Percentiles rank a stretch among this genome's conserved stretches.
phyloP scores from a whole-genome alignment of 352 stramenopile genomes.

The Pythium brassicae region DNA sequence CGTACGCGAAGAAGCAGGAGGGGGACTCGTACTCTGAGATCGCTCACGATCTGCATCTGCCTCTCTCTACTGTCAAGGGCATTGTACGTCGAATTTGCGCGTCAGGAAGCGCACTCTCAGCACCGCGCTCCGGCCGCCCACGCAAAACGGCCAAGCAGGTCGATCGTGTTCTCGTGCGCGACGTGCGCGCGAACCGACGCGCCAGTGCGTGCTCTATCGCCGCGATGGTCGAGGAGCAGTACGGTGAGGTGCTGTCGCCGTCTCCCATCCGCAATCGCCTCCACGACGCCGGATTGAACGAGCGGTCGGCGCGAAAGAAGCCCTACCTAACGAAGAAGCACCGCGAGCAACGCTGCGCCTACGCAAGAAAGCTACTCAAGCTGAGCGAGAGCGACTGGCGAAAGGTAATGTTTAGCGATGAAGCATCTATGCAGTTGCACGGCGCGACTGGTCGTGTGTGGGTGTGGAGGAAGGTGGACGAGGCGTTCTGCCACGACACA shows the following conservation, averaged over 20 bases:
- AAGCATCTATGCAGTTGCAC: background rate
- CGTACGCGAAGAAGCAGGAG: background rate
- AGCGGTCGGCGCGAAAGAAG: background rate
- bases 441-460: background rate
- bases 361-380: slow-evolving; percentile 1
- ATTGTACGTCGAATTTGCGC: background rate
- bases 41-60: background rate
- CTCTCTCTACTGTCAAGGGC: background rate
- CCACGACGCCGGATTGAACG: background rate
- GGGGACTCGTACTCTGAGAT: background rate
- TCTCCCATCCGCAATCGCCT: background rate
- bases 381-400: background rate
- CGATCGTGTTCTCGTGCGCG: background rate
- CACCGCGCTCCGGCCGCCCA: background rate
- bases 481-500: background rate
- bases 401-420: background rate
- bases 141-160: background rate
- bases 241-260: background rate
- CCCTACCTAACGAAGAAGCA: background rate
- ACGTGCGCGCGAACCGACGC: background rate
- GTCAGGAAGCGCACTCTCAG: background rate
- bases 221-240: slow-evolving; percentile 1
- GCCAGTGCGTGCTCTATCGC: background rate
- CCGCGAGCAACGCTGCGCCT: background rate
- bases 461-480: slow-evolving; percentile 1